phyloP scores from a whole-genome alignment of 2,329 filamentous ascomycete species.

The Microthyrium microscopicum region DNA sequence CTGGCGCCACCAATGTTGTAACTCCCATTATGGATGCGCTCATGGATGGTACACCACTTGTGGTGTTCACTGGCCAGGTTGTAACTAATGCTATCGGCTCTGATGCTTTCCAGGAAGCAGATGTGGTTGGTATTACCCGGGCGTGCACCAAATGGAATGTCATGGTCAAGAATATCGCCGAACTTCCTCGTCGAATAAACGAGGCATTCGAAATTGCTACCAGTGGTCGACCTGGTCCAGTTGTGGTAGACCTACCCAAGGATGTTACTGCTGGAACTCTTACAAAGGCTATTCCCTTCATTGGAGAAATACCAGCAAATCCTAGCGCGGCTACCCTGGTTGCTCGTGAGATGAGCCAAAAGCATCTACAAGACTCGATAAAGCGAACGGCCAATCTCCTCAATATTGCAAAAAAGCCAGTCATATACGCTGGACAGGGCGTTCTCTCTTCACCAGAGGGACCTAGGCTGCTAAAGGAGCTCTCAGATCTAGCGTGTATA shows the following conservation, averaged over 20 bases:
- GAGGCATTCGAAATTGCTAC: slow-evolving; percentile 98
- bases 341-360: slow-evolving; percentile 54
- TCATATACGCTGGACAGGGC: slow-evolving; percentile 91
- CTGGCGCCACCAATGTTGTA: slow-evolving; percentile 89
- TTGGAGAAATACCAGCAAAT: slow-evolving; percentile 55
- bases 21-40: slow-evolving; percentile 94
- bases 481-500: slow-evolving; percentile 80
- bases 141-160: slow-evolving; percentile 99
- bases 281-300: slow-evolving; percentile 66
- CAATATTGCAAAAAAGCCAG: slow-evolving; percentile 79
- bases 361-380: slow-evolving; percentile 59
- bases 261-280: slow-evolving; percentile 83
- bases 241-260: slow-evolving; percentile 90
- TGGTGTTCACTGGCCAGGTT: slow-evolving; percentile 93
- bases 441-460: slow-evolving; percentile 67
- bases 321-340: slow-evolving; percentile 76
- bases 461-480: slow-evolving; percentile 59
- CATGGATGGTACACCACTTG: slow-evolving; percentile 87
- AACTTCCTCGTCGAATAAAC: slow-evolving; percentile 85
- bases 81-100: slow-evolving; percentile 78
- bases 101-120: slow-evolving; percentile 93
- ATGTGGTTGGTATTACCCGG: slow-evolving; percentile 83
- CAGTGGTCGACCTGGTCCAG: slow-evolving; percentile 80
- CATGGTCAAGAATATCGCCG: slow-evolving; percentile 90
- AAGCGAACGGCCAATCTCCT: slow-evolving; percentile 63